A percentile compares a stretch with the other conserved stretches of the same genome.
Conservation (phyloP, 768 basidiomycete species). For the Leccinum incarnatum region DNA sequence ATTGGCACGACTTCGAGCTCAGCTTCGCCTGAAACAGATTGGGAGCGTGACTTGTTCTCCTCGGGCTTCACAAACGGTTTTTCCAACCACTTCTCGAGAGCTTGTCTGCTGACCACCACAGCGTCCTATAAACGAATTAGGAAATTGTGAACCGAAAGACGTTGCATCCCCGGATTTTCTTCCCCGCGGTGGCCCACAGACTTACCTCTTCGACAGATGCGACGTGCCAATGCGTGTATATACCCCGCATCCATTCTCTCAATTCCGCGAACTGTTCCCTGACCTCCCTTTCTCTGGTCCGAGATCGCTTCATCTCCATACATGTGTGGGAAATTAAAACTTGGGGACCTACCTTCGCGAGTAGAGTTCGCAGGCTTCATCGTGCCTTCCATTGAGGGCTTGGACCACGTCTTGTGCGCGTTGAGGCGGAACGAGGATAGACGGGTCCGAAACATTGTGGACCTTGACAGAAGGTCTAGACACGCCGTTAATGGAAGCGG, state of each 20-base stretch:
- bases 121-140: constrained; percentile 41
- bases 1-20: constrained; percentile 30
- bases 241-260: constrained; percentile 51
- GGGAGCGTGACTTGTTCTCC: constrained; percentile 19
- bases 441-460: constrained; percentile 9
- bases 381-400: constrained; percentile 53
- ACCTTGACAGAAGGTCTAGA: constrained; percentile 15
- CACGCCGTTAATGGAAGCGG: constrained; percentile 20
- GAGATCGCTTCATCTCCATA: constrained; percentile 15
- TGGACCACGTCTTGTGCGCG: constrained; percentile 54
- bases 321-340: constrained; percentile 11
- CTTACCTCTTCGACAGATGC: constrained; percentile 47
- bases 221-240: constrained; percentile 64
- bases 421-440: constrained; percentile 47
- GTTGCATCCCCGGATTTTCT: constrained; percentile 5
- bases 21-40: constrained; percentile 13
- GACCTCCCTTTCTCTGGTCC: constrained; percentile 42
- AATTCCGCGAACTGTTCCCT: constrained; percentile 47
- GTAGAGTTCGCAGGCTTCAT: constrained; percentile 50
- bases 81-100: constrained; percentile 60
- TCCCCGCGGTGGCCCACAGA: constrained; percentile 3
- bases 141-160: constrained; percentile 9
- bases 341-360: constrained; percentile 41
- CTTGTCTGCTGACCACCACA: constrained; percentile 57
- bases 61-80: constrained; percentile 30